A percentile compares a stretch with the other conserved stretches of the same genome.
Evolutionary conservation across 805 yeast genomes (phyloP).

Genomic region (Metschnikowia drakensbergensis): DNA sequence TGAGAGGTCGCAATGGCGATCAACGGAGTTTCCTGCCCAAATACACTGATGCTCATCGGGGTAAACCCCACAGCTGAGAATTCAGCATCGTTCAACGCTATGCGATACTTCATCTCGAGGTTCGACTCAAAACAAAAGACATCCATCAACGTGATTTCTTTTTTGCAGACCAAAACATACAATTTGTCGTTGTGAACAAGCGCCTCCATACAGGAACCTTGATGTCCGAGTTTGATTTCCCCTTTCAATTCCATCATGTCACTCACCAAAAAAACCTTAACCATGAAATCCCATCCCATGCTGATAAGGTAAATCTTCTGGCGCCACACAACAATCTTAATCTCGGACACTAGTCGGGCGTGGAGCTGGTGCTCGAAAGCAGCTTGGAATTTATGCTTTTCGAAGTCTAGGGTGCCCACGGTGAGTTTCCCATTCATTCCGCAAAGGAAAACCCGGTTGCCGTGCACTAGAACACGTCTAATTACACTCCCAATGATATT

Average conservation of each 20-base stretch:
- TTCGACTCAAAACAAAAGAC: conserved; percentile 27
- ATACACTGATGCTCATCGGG: conserved; percentile 43
- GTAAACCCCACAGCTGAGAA: conserved; percentile 63
- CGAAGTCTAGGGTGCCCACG: conserved; percentile 13
- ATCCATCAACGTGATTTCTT: conserved; percentile 56
- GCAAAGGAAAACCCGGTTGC: conserved; percentile 33
- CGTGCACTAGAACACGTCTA: conserved; percentile 31
- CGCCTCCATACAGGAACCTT: conserved; percentile 50
- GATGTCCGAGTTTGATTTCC: conserved; percentile 39
- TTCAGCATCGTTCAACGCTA: conserved; percentile 71
- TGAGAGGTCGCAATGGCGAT: conserved; percentile 73
- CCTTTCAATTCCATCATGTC: conserved; percentile 2
- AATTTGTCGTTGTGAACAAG: conserved; percentile 27
- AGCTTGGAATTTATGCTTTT: neutral
- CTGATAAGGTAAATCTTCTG: conserved; percentile 42
- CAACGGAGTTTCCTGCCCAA: conserved; percentile 20
- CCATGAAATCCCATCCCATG: conserved; percentile 55
- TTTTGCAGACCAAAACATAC: conserved; percentile 51
- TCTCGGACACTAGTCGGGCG: conserved; percentile 35
- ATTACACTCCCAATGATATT: conserved; percentile 26
- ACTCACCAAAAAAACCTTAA: conserved; percentile 35
- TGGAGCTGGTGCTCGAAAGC: conserved; percentile 28
- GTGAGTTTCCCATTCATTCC: conserved; percentile 53
- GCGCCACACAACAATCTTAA: conserved; percentile 20
- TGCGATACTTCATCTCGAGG: conserved; percentile 28